Percentiles rank a stretch among this genome's conserved stretches.
These are phyloP conservation scores for Amphichorda felina DNA, from an alignment of 2,329 filamentous ascomycete genomes.

Conservation along the genomic window DNA sequence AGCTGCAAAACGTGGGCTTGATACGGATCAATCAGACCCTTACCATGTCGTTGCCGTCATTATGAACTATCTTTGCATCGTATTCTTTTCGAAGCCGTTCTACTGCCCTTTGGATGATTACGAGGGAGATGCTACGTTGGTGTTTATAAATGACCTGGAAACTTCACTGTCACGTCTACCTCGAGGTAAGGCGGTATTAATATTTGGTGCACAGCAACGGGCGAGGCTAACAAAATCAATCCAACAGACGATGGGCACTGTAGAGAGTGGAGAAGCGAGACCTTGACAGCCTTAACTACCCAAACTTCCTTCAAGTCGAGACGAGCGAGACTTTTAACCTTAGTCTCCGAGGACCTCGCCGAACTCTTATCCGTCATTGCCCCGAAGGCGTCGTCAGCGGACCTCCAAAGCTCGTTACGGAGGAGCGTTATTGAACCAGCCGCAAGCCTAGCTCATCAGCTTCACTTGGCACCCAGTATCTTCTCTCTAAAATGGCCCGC, in stretches of 20 bases:
- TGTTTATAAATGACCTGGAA: slow-evolving; percentile 21
- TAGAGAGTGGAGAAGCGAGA: slow-evolving; percentile 24
- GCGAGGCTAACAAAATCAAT: too few species aligned
- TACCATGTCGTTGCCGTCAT: slow-evolving; percentile 22
- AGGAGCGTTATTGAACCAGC: slow-evolving; percentile 21
- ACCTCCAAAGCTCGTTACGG: slow-evolving; percentile 19
- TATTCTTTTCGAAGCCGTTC: slow-evolving; percentile 21
- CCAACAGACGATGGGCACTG: slow-evolving; percentile 18
- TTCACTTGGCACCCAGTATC: slow-evolving; percentile 20
- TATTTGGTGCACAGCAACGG: neutral
- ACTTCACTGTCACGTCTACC: slow-evolving; percentile 18
- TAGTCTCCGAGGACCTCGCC: slow-evolving; percentile 20
- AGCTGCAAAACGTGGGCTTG: slow-evolving; percentile 18
- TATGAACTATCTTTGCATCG: slow-evolving; percentile 24
- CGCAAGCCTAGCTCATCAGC: slow-evolving; percentile 20
- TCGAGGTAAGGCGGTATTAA: slow-evolving; percentile 12
- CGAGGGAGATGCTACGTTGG: slow-evolving; percentile 14
- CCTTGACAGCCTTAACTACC: slow-evolving; percentile 18
- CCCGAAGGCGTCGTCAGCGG: slow-evolving; percentile 12
- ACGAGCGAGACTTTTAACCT: slow-evolving; percentile 13
- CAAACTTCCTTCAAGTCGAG: slow-evolving; percentile 18
- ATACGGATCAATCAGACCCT: slow-evolving; percentile 17
- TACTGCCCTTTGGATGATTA: slow-evolving; percentile 22
- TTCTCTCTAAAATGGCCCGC: slow-evolving; percentile 25
- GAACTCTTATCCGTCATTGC: slow-evolving; percentile 16